Evolutionary conservation across 2,329 filamentous ascomycete genomes (phyloP).

Genomic region (Trichoderma arundinaceum): DNA sequence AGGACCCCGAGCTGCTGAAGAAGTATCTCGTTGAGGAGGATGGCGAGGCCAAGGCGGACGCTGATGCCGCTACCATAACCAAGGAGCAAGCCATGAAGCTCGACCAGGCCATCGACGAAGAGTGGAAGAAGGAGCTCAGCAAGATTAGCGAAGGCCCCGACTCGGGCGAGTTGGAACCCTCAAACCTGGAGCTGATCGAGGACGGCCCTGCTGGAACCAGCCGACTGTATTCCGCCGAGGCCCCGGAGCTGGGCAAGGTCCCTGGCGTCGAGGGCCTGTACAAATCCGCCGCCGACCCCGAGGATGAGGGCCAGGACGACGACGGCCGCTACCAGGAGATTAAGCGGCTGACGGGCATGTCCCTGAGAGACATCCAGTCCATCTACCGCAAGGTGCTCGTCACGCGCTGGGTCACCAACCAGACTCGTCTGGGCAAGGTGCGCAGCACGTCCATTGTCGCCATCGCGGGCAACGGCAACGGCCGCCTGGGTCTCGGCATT

Average conservation of each 20-base stretch:
- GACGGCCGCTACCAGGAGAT: slow-evolving; percentile 57
- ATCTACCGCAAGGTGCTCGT: slow-evolving; percentile 77
- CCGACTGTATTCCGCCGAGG: slow-evolving; percentile 51
- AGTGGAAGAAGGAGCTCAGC: slow-evolving; percentile 49
- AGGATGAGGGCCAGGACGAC: slow-evolving; percentile 58
- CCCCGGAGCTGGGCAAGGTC: slow-evolving; percentile 58
- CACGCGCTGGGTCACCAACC: slow-evolving; percentile 77
- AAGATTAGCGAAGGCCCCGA: slow-evolving; percentile 42
- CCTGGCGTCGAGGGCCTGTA: slow-evolving; percentile 59
- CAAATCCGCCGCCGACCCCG: slow-evolving; percentile 55
- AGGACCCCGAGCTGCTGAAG: slow-evolving; percentile 48
- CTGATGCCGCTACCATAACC: slow-evolving; percentile 42
- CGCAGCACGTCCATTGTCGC: slow-evolving; percentile 74
- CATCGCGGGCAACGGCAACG: slow-evolving; percentile 85
- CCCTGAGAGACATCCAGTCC: slow-evolving; percentile 55
- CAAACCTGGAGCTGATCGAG: slow-evolving; percentile 47
- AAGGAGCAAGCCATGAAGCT: slow-evolving; percentile 47
- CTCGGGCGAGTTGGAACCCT: slow-evolving; percentile 42
- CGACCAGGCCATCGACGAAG: slow-evolving; percentile 45
- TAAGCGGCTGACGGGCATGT: slow-evolving; percentile 62
- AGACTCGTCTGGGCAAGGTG: slow-evolving; percentile 96
- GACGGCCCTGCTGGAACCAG: slow-evolving; percentile 45
- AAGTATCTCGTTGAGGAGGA: slow-evolving; percentile 47
- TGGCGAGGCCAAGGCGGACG: slow-evolving; percentile 37
- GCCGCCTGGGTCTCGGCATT: slow-evolving; percentile 85